Evolutionary conservation across 1,284 basidiomycete genomes (phyloP).

Genomic region (Kalmanozyma brasiliensis): DNA sequence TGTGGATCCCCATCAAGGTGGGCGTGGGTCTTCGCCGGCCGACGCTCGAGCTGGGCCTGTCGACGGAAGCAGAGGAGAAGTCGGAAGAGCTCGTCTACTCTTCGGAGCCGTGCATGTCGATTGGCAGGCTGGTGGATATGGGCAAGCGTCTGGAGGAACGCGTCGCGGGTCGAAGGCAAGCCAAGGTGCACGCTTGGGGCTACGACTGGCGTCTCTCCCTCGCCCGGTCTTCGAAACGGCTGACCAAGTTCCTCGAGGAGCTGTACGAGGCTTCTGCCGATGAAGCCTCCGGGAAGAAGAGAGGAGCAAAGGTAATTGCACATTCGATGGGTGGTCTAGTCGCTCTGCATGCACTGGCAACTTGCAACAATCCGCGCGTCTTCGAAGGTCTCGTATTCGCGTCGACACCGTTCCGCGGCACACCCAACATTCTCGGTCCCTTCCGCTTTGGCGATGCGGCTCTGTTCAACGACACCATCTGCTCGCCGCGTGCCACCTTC

Average conservation of each 20-base stretch:
- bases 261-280: constrained; percentile 50
- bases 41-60: constrained; percentile 62
- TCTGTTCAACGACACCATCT: constrained; percentile 61
- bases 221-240: constrained; percentile 20
- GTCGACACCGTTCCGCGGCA: constrained; percentile 64
- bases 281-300: constrained; percentile 17
- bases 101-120: constrained; percentile 55
- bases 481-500: constrained; percentile 63
- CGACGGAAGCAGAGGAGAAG: constrained; percentile 48
- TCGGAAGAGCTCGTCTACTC: constrained; percentile 61
- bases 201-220: constrained; percentile 66
- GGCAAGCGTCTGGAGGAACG: constrained; percentile 58
- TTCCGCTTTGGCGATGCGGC: constrained; percentile 65
- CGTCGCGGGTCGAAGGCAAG: constrained; percentile 33
- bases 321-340: constrained; percentile 69
- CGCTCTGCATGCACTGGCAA: constrained; percentile 63
- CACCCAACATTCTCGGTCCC: constrained; percentile 67
- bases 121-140: constrained; percentile 64
- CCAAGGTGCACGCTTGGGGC: constrained; percentile 61
- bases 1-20: constrained; percentile 66
- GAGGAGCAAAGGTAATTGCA: constrained; percentile 65
- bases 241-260: constrained; percentile 28
- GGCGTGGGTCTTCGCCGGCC: constrained; percentile 61
- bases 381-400: constrained; percentile 66
- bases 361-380: constrained; percentile 58